Base-by-base conservation (phyloP, 1,284 basidiomycete species). In the Anthracocystis setariae region DNA sequence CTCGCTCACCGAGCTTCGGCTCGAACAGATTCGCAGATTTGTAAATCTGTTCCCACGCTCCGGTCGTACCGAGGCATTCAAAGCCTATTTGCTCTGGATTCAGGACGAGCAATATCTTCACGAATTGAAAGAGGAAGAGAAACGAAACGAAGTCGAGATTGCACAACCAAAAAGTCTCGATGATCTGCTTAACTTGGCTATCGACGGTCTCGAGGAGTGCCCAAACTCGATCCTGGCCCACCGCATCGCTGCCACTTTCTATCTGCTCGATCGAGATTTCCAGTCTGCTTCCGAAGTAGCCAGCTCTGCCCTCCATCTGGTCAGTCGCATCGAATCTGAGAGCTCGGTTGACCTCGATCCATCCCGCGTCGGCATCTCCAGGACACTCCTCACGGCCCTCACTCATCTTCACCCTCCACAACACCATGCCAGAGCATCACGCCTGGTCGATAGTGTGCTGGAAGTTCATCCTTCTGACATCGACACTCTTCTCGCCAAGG, bases 381-480 rank as follows among this genome's bases (percentile, higher is more conserved):
- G 88, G 8, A 85, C 86, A 7, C 86, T 93, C 13, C 88, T 88
- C 0, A 89, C 87, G 0, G 90, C 92, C 3, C 86, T 96, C 17
- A 91, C 94, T 1, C 90, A 96, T 73, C 86, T 91, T 52, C 92
- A 89, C 83, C 89, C 94, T 10, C 95, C 95, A 0, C 93, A 94
- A 77, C 90, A 97, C 76, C 95, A 98, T 81, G 76, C 85, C 13
- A 89, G 90, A 43, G 94, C 95, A 1, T 84, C 90, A 27, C 85
- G 87, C 13, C 86, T 95, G 7, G 85, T 95, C 24, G 88, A 92
- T 33, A 87, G 88, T 2, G 87, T 94, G 5, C 87, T 98, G 5
- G 74, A 85, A 1, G 48, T 86, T 45, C 87, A 90, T 38, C 87
- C 90, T 0, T 80, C 87, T 43, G 90, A 94, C 76, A 84, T 89